Conservation (phyloP, 176 grass and related monocot species). For the Alopecurus myosuroides region DNA sequence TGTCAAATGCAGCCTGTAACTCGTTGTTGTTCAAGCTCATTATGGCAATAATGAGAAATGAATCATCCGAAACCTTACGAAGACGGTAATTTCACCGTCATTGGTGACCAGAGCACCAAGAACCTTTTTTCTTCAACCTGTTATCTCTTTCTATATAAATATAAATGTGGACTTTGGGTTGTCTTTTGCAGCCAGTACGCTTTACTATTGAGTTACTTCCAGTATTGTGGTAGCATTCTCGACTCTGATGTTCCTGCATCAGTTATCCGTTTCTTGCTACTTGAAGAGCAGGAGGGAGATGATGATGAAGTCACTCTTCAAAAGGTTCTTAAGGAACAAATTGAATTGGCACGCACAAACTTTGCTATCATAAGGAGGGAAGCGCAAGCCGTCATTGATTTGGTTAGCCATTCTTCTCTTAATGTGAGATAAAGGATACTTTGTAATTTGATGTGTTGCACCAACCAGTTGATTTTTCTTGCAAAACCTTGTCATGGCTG, state of each 20-base stretch:
- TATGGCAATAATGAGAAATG: slow-evolving; percentile 71
- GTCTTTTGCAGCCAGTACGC: slow-evolving; percentile 82
- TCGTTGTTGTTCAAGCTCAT: slow-evolving; percentile 89
- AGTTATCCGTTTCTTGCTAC: slow-evolving; percentile 70
- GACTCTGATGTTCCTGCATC: slow-evolving; percentile 80
- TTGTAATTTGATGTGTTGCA: slow-evolving; percentile 8
- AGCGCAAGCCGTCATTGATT: slow-evolving; percentile 74
- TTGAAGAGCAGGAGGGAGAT: slow-evolving; percentile 80
- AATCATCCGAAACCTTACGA: slow-evolving; percentile 95
- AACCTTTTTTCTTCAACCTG: slow-evolving; percentile 5
- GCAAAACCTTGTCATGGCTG: not conserved
- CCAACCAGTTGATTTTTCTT: slow-evolving; percentile 9
- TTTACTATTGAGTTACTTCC: slow-evolving; percentile 91
- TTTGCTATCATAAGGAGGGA: slow-evolving; percentile 95
- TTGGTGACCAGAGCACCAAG: not conserved
- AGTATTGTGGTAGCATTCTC: slow-evolving; percentile 86
- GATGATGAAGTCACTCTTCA: slow-evolving; percentile 84
- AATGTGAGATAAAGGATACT: not conserved
- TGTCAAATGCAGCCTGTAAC: slow-evolving; percentile 81
- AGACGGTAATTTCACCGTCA: slow-evolving; percentile 57
- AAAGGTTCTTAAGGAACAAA: slow-evolving; percentile 89
- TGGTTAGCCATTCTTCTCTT: slow-evolving; percentile 53
- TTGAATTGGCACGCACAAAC: slow-evolving; percentile 61
- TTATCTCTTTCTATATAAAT: not conserved
- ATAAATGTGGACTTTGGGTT: slow-evolving; percentile 20